Evolutionary conservation across 73 alveolate species (phyloP).

Genomic region (Blepharisma stoltei): DNA sequence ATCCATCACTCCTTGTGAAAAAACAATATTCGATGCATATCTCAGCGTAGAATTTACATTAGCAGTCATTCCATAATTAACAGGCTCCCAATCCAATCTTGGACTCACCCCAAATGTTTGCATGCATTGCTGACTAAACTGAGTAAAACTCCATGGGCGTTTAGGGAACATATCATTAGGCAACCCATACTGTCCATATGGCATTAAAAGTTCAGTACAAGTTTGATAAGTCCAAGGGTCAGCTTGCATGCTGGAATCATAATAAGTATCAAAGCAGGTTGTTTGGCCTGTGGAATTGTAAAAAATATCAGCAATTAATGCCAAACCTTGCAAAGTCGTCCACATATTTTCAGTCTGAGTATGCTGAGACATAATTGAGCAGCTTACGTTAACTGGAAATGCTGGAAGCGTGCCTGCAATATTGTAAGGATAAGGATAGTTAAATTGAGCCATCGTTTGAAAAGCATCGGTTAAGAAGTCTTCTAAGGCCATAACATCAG

Average conservation of each 20-base stretch:
- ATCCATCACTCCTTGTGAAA: slow-evolving; percentile 52
- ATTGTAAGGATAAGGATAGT: too few species aligned
- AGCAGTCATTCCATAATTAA: slow-evolving; percentile 50
- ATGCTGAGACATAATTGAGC: neutral
- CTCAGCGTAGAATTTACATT: slow-evolving; percentile 1
- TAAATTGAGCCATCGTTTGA: too few species aligned
- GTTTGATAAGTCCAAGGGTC: slow-evolving; percentile 54
- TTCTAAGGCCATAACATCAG: too few species aligned
- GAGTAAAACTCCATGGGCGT: slow-evolving; percentile 31
- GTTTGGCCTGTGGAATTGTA: slow-evolving; percentile 33
- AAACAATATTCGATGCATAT: slow-evolving; percentile 43
- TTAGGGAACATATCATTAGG: slow-evolving; percentile 47
- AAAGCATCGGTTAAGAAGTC: too few species aligned
- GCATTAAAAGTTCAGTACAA: slow-evolving; percentile 61
- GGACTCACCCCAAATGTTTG: slow-evolving; percentile 39
- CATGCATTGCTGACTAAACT: slow-evolving; percentile 31
- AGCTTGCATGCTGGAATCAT: slow-evolving; percentile 33
- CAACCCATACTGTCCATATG: slow-evolving; percentile 45
- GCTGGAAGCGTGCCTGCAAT: too few species aligned
- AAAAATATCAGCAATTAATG: slow-evolving; percentile 16
- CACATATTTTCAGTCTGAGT: neutral
- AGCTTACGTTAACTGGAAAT: neutral
- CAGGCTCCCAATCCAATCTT: slow-evolving; percentile 37
- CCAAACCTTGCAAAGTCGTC: slow-evolving; percentile 18
- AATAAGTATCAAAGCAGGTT: slow-evolving; percentile 25